Evolutionary conservation across 2,329 filamentous ascomycete genomes (phyloP), one percentile per base, ranked within the genome.

Genomic region (Fusarium compactum): DNA sequence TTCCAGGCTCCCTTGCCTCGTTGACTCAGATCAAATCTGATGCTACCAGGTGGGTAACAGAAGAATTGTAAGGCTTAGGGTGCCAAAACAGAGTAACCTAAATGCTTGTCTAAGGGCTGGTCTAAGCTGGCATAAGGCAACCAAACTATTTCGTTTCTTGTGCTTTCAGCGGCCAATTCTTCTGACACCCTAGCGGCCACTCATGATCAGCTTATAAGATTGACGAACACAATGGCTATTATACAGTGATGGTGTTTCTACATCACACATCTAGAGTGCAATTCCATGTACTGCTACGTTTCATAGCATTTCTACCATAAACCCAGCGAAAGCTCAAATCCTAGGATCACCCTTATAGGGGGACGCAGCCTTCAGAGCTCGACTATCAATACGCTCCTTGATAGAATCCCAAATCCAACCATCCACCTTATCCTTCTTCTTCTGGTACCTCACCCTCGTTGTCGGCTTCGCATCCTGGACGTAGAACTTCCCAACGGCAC

Each of bases 351-450:
- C 29, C 47, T 47, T 51, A 38, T 55, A 70, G 48, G 58, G 32
- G 16, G 68, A 66, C 14, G 34, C 24, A 11, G 45, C 22, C 16
- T 57, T 66, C 12, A 65, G 53, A 9, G 65, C 67, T 54, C 69
- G 72, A 59, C 71, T 76, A 5, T 72, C 75, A 52, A 82, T 64
- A 58, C 74, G 78, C n/a, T 76, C 74, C 66, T 75, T 78, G 48
- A 83, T 69, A 1, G 74, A 76, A 44, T 81, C 80, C 82, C 82
- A 84, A 9, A 83, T 79, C 82, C 82, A 84, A 43, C 71, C 72
- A 62, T 82, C 78, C 0, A 80, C 77, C 57, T 76, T 70, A 22
- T 75, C 77, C 65, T 68, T 76, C 55, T 74, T 74, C 59, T 74
- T 74, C 59, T 76, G 69, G 45, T 77, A 73, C 51, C 71, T 63